Base-by-base conservation (phyloP, 176 grass and related monocot genomes). In the Puya raimondii region DNA sequence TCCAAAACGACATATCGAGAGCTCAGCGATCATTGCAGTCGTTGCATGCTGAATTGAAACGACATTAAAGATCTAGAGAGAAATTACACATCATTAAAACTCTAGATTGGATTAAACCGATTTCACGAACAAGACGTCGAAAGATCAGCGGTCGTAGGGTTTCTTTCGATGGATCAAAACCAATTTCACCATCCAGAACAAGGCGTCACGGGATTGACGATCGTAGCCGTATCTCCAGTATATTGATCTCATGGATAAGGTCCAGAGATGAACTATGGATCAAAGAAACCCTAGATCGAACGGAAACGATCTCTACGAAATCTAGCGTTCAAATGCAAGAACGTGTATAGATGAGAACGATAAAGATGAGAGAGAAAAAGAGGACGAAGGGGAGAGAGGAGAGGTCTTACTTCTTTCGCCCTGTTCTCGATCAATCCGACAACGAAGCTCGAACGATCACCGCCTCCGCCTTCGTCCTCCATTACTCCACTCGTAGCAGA, bases 341-440 rank as follows among this genome's bases (percentile, higher is more conserved):
- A 42, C 33, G 33, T 42, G 4, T 42, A 42, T 42, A 42, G 33
- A 68, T 10, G 10, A 10, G 2, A 15, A 21, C 12, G n/a, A 25
- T 53, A 75, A 48, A 68, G 29, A 50, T 26, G 23, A 0, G 49
- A 65, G 12, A 51, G 0, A 27, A 18, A 26, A 16, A 12, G 12
- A 5, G 33, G 22, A 54, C 0, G 6, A 47, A 27, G 25, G 4
- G 47, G 12, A 49, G 29, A 67, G 68, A 53, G 71, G 63, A 57
- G 63, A 64, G 66, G 67, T 22, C 13, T 74, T 18, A 88, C 92
- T 82, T 96, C 88, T 77, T 91, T 96, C 22, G 92, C 88, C 80
- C 88, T 76, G 71, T 91, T 96, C 83, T 91, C 92, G 54, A 96
- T 96, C 81, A 96, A 73, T 68, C 85, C 85, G 63, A 86, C 82